Percentiles rank a stretch among this genome's conserved stretches.
phyloP scores from a whole-genome alignment of 768 basidiomycete species.

The Inosperma sp. region DNA sequence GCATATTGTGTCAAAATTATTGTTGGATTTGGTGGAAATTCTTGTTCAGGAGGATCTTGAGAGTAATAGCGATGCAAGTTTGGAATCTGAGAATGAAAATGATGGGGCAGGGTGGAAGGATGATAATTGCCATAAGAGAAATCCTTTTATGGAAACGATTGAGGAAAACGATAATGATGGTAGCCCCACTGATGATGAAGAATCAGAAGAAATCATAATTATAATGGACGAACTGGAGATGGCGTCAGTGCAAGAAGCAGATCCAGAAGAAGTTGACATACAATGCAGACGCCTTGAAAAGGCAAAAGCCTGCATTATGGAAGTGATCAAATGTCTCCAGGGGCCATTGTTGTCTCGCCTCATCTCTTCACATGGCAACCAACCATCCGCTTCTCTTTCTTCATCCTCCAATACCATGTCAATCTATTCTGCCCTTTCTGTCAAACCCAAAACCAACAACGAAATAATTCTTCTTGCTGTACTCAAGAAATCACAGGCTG shows the following conservation, averaged over 20 bases:
- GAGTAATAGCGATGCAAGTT: neutral
- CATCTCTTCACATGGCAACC: neutral
- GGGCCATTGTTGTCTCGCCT: neutral
- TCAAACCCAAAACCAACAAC: conserved; percentile 3
- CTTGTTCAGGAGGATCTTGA: neutral
- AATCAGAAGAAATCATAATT: neutral
- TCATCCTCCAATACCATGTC: neutral
- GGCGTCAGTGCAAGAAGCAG: neutral
- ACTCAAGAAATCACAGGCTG: neutral
- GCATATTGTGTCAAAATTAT: neutral
- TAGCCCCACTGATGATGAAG: neutral
- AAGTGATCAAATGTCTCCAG: neutral
- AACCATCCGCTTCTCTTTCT: neutral
- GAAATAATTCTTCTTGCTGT: conserved; percentile 1
- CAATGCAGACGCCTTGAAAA: neutral
- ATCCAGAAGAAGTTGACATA: neutral
- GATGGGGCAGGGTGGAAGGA: neutral
- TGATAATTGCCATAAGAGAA: neutral
- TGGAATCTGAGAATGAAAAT: neutral
- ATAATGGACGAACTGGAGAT: neutral
- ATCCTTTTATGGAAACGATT: neutral
- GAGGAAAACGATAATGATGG: neutral
- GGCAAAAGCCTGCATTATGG: neutral
- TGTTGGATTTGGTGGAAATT: neutral
- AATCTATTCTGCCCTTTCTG: neutral